These are phyloP conservation scores for Eucalyptus dawsonii DNA, from an alignment of 345 rosid species.

Conservation along the genomic window DNA sequence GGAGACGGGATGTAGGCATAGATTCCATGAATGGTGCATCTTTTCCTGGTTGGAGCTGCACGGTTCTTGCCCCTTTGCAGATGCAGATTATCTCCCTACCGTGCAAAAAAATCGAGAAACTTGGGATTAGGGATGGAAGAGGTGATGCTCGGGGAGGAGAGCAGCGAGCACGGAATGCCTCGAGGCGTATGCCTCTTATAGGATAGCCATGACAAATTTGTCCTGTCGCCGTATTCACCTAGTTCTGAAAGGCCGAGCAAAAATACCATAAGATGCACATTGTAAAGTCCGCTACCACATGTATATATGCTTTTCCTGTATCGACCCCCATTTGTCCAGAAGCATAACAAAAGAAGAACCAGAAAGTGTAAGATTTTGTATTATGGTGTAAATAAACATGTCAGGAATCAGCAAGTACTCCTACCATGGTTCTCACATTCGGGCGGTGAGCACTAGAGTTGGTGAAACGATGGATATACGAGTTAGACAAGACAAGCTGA, in stretches of 20 bases:
- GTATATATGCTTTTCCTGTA: not conserved
- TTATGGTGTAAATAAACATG: not conserved
- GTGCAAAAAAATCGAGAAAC: constrained; percentile 39
- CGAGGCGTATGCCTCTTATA: not conserved
- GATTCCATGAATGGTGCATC: constrained; percentile 57
- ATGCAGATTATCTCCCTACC: constrained; percentile 22
- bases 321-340: not conserved
- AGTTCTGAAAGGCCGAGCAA: not conserved
- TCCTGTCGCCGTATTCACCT: not conserved
- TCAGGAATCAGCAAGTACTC: not conserved
- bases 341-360: not conserved
- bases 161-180: not conserved
- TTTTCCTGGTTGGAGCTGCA: constrained; percentile 82
- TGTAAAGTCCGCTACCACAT: not conserved
- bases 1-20: constrained; percentile 68
- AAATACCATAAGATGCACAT: not conserved
- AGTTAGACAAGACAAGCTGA: not conserved
- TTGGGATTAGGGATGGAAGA: constrained; percentile 5
- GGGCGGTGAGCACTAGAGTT: not conserved
- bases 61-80: constrained; percentile 81
- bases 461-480: not conserved
- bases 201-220: not conserved
- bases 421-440: not conserved
- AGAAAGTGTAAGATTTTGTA: not conserved
- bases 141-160: not conserved